These are phyloP conservation scores for Dactylellina parvicollis DNA, from an alignment of 2,329 filamentous ascomycete species.

Conservation along the genomic window DNA sequence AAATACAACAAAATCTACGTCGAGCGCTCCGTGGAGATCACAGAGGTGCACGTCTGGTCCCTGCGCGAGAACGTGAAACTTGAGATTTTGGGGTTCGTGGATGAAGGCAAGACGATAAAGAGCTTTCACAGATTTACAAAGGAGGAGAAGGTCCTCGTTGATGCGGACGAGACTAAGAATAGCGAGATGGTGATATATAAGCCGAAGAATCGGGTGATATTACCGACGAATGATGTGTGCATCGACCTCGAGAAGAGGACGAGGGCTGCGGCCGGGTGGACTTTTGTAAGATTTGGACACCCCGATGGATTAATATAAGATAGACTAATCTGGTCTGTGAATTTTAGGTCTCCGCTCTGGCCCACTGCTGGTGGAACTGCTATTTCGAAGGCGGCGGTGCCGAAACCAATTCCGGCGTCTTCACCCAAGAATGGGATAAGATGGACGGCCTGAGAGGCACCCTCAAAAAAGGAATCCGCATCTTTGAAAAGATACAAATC, in stretches of 20 bases:
- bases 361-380: slow-evolving; percentile 96
- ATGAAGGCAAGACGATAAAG: slow-evolving; percentile 86
- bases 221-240: slow-evolving; percentile 87
- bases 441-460: slow-evolving; percentile 97
- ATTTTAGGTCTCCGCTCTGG: slow-evolving; percentile 73
- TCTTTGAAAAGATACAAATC: slow-evolving; percentile 82
- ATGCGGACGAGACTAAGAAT: slow-evolving; percentile 61
- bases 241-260: slow-evolving; percentile 89
- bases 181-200: slow-evolving; percentile 78
- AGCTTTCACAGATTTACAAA: slow-evolving; percentile 81
- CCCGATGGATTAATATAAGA: not conserved
- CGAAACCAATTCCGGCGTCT: slow-evolving; percentile 73
- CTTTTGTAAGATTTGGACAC: slow-evolving; percentile 72
- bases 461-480: slow-evolving; percentile 79
- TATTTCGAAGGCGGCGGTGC: slow-evolving; percentile 87
- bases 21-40: slow-evolving; percentile 82
- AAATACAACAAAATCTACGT: slow-evolving; percentile 78
- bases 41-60: slow-evolving; percentile 91
- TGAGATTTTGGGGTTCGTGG: slow-evolving; percentile 81
- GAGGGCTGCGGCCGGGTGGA: slow-evolving; percentile 78
- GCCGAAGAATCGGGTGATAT: slow-evolving; percentile 72
- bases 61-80: slow-evolving; percentile 87
- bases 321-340: not conserved
- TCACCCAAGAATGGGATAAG: slow-evolving; percentile 76
- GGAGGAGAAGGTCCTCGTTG: slow-evolving; percentile 75